Evolutionary conservation across 352 stramenopile species (phyloP).

Genomic region (Globisporangium spiculum): DNA sequence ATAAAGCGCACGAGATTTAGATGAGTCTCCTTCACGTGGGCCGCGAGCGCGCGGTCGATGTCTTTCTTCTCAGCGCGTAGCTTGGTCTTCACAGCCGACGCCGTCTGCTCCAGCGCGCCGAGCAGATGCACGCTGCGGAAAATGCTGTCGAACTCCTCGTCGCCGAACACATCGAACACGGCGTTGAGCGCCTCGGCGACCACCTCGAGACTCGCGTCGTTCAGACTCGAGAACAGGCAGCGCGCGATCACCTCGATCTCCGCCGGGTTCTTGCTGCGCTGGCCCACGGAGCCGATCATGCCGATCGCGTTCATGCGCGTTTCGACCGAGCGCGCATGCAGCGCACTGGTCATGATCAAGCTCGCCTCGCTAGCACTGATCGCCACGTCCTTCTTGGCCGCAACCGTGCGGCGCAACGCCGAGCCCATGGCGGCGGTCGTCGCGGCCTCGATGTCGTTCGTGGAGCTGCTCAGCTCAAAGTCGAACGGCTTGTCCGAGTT

Average conservation of each 20-base stretch:
- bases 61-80: slow-evolving; percentile 73
- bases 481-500: slow-evolving; percentile 30
- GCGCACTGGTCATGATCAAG: slow-evolving; percentile 61
- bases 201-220: slow-evolving; percentile 75
- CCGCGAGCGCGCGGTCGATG: slow-evolving; percentile 74
- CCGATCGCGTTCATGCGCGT: slow-evolving; percentile 73
- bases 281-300: slow-evolving; percentile 74
- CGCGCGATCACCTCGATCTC: slow-evolving; percentile 78
- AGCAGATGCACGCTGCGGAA: slow-evolving; percentile 72
- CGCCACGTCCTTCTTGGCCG: slow-evolving; percentile 48
- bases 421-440: slow-evolving; percentile 74
- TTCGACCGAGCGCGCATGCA: slow-evolving; percentile 61
- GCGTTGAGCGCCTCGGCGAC: slow-evolving; percentile 84
- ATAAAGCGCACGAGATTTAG: slow-evolving; percentile 87
- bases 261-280: slow-evolving; percentile 49
- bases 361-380: slow-evolving; percentile 61
- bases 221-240: slow-evolving; percentile 53
- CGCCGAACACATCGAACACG: slow-evolving; percentile 83
- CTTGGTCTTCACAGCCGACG: slow-evolving; percentile 63
- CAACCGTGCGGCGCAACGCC: slow-evolving; percentile 53
- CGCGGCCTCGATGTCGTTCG: slow-evolving; percentile 66
- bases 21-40: slow-evolving; percentile 84
- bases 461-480: slow-evolving; percentile 34
- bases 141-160: slow-evolving; percentile 73
- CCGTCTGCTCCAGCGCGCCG: slow-evolving; percentile 56